These are phyloP conservation scores for Castanea sativa DNA, from an alignment of 306 rosid genomes.

Conservation along the genomic window DNA sequence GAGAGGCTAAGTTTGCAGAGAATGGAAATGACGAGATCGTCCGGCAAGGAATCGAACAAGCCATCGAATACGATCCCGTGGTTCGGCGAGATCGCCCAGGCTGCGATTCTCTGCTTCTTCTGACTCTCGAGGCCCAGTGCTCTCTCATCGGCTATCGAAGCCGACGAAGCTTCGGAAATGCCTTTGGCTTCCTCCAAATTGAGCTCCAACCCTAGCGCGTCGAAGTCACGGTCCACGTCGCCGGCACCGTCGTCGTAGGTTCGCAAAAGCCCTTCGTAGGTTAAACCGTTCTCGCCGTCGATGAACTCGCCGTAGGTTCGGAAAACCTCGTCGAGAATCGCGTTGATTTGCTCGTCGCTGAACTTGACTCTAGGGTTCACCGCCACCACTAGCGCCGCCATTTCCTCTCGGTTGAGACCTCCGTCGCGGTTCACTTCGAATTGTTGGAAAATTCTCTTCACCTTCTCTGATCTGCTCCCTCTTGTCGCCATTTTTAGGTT, in stretches of 20 bases:
- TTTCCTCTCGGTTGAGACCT: constrained; percentile 83
- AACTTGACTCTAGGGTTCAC: constrained; percentile 99
- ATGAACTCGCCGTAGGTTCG: constrained; percentile 86
- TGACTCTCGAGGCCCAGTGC: constrained; percentile 58
- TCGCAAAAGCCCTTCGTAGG: constrained; percentile 83
- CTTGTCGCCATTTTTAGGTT: constrained; percentile 69
- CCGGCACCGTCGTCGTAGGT: constrained; percentile 99
- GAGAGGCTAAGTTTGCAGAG: no score
- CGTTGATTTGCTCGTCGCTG: constrained; percentile 97
- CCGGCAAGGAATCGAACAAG: no score
- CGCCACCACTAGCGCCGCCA: constrained; percentile 95
- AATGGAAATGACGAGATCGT: no score
- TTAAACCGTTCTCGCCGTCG: constrained; percentile 81
- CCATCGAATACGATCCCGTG: constrained; percentile 93
- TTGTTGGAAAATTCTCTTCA: constrained; percentile 80
- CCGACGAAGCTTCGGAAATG: constrained; percentile 70
- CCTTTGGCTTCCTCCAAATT: constrained; percentile 45
- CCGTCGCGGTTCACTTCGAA: constrained; percentile 80
- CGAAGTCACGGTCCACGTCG: constrained; percentile 94
- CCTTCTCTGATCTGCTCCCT: constrained; percentile 99
- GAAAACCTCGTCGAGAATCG: constrained; percentile 94
- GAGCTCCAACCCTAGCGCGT: constrained; percentile 83
- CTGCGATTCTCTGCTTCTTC: constrained; percentile 97
- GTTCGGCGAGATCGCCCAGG: constrained; percentile 95
- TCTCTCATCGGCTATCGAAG: constrained; percentile 78